These are phyloP conservation scores for Teunomyces cretensis DNA, from an alignment of 805 yeast genomes.

Conservation along the genomic window DNA sequence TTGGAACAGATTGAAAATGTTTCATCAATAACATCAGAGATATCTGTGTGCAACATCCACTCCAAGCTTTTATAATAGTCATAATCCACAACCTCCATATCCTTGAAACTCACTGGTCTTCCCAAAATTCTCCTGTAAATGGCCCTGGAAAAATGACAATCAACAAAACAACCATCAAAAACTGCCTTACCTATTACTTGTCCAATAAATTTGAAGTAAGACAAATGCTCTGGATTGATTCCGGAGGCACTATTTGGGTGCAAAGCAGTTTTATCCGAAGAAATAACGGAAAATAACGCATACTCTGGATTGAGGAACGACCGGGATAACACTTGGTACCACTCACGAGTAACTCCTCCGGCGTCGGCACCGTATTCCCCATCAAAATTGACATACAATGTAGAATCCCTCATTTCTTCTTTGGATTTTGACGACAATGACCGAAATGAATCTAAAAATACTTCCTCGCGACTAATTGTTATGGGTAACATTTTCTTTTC, in stretches of 20 bases:
- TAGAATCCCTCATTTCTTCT: conserved; percentile 68
- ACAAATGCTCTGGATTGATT: conserved; percentile 85
- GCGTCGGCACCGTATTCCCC: conserved; percentile 98
- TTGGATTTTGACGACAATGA: conserved; percentile 67
- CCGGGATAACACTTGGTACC: conserved; percentile 91
- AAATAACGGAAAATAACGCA: conserved; percentile 66
- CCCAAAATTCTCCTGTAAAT: conserved; percentile 87
- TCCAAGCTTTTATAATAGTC: conserved; percentile 87
- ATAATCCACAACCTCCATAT: conserved; percentile 89
- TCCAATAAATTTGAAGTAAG: conserved; percentile 71
- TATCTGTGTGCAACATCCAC: conserved; percentile 94
- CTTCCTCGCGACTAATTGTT: conserved; percentile 81
- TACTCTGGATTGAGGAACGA: conserved; percentile 96
- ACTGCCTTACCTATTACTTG: conserved; percentile 93
- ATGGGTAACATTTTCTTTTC: conserved; percentile 52
- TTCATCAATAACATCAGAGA: too few species aligned
- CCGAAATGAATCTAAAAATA: conserved; percentile 85
- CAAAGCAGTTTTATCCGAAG: conserved; percentile 88
- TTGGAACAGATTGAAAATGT: too few species aligned
- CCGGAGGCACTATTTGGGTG: conserved; percentile 80
- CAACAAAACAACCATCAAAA: conserved; percentile 78
- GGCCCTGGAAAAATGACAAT: conserved; percentile 93
- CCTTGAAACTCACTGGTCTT: conserved; percentile 77
- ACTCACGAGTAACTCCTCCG: conserved; percentile 96
- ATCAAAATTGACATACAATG: conserved; percentile 73